Evolutionary conservation across 148 eudicot genomes (phyloP), one percentile per base, ranked within the genome.

Genomic region (Talinum fruticosum): DNA sequence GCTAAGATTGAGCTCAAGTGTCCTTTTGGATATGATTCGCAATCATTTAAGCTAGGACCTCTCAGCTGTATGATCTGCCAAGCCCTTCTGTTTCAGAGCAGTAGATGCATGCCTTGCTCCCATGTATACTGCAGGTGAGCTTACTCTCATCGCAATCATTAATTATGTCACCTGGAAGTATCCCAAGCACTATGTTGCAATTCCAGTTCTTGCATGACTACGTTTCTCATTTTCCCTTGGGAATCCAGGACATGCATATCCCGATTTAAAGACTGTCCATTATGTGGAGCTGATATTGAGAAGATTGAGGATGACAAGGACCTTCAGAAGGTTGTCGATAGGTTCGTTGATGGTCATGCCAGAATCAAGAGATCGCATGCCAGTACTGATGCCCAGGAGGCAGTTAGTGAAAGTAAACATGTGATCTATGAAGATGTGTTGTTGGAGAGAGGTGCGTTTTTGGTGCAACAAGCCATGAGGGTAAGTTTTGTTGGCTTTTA

Each of bases 391-490:
- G 77, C 81, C 70, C 81, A 88, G 78, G 87, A 87, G 83, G 87
- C 68, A 69, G 79, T 75, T 72, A 87, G 79, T 75, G 94, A 91
- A 71, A 86, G 82, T 79, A 91, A 93, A 75, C 89, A 82, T 81
- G 97, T 96, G 62, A 89, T 93, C 69, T 96, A 96, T 64, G 99
- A 93, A 84, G 99, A 96, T 87, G 99, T 93, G 21, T 95, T 97
- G 41, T 71, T 95, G 62, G 99, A 95, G 81, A 89, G 99, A 79
- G 99, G 99, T 76, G 84, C 94, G 16, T 79, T 95, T 95, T 80
- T 95, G 85, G 91, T 95, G 83, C 94, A 93, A 80, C 99, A 95
- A 78, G 99, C 99, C 81, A 95, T 95, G 99, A 87, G 99, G 90
- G 99, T 95, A 79, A 79, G 94, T 81, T 79, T 69, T 67, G 51